phyloP scores from a whole-genome alignment of 148 eudicot species.

The Tetragonia tetragonoides region DNA sequence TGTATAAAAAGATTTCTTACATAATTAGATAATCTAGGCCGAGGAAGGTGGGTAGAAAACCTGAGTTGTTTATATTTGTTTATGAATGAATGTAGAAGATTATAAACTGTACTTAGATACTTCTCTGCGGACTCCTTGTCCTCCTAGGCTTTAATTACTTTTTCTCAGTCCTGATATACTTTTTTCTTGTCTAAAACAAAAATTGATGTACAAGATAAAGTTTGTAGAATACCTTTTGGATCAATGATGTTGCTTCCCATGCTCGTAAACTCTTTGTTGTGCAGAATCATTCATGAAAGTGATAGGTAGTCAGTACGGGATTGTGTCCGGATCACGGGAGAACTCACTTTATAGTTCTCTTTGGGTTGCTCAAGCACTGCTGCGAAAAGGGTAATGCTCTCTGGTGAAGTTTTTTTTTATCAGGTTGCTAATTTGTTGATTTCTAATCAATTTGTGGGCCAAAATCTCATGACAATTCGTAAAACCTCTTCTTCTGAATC shows the following conservation, averaged over 20 bases:
- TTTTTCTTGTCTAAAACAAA: too few species aligned
- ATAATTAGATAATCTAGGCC: too few species aligned
- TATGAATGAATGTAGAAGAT: background rate
- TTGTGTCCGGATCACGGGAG: slow-evolving; percentile 77
- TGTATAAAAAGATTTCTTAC: too few species aligned
- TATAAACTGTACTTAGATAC: too few species aligned
- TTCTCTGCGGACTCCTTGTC: too few species aligned
- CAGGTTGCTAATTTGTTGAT: background rate
- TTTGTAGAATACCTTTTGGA: background rate
- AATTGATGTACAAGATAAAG: background rate
- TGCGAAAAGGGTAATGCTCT: slow-evolving; percentile 78
- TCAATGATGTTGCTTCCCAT: background rate
- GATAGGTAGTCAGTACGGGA: slow-evolving; percentile 82
- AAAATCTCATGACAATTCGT: background rate
- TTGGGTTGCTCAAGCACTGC: slow-evolving; percentile 95
- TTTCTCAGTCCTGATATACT: too few species aligned
- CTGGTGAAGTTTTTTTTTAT: background rate
- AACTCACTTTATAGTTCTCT: slow-evolving; percentile 90
- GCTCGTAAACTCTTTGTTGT: background rate
- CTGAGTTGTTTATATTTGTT: background rate
- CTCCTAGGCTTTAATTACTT: too few species aligned
- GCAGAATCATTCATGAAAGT: slow-evolving; percentile 69
- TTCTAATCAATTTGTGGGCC: background rate
- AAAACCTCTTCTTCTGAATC: slow-evolving; percentile 1
- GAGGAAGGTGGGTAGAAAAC: background rate